Evolutionary conservation across 2,329 filamentous ascomycete species (phyloP), one percentile per base, ranked within the genome.

Genomic region (Xylaria sp.): DNA sequence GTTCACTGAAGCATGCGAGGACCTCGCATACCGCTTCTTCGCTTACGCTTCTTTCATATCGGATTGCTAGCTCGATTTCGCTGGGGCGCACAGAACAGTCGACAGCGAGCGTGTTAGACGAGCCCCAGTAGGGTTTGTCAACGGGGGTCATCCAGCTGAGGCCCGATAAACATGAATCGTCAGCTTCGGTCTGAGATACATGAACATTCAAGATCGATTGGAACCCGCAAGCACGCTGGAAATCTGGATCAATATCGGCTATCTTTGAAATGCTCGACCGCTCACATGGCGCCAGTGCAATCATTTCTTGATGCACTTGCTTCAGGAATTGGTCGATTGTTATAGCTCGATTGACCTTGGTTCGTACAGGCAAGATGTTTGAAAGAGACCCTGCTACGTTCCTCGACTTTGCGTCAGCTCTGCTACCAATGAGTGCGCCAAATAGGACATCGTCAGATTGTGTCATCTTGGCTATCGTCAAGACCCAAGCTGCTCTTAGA

Each of bases 381-480:
- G 48, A 51, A 9, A 51, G 48, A 51, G 48, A 51, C 12, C 48
- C 48, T 8, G 48, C 48, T 23, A 25, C 48, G 20, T 25, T 25
- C 20, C 20, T 25, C 12, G 20, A 25, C 25, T 20, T 51, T 10
- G 48, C 48, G 48, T 51, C 20, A 20, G 10, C 48, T 20, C 48
- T 25, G 10, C 9, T 6, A 23, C 48, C 28, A 20, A 13, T 23
- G 20, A 51, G 20, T 5, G 48, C 48, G 20, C 48, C 48, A 9
- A 51, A 51, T 23, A 25, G 3, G 25, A 51, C 48, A 25, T 51
- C 48, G 20, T 51, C 20, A 5, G 20, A 13, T 12, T 15, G 10
- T 51, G 48, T 25, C 48, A 51, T 51, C 23, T 51, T 51, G 9
- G 48, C 48, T 51, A 51, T 25, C 25, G 48, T 51, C 48, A 51